Base-by-base conservation (phyloP, 495 filamentous ascomycete genomes). In the Xylaria sp. region DNA sequence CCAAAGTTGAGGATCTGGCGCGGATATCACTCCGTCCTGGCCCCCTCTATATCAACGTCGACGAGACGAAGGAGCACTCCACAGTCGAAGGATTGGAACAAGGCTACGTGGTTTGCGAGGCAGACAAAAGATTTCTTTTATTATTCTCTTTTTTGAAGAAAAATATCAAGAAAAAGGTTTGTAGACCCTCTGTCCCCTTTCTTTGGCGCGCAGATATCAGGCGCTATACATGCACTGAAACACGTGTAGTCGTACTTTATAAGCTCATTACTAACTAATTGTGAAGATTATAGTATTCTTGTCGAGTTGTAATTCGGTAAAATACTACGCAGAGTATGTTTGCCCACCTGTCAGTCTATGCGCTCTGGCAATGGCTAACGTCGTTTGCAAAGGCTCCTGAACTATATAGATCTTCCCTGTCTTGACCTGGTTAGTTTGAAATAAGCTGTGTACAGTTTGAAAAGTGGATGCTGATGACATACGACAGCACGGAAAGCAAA, bases 121-220 rank as follows among this genome's bases (percentile, higher is more conserved):
- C 93, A 3, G 95, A 98, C 79, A 92, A 97, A 81, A 90, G 96
- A 43, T 99, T 99, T 85, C 82, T 97, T 17, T 86, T 99, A 11
- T 88, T 99, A 55, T 99, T 98, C 85, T 94, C 94, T 0, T 98
- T 99, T 87, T 85, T 99, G 44, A 97, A 97, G 85, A 89, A 91
- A 75, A 93, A 91, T 74, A 91, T 91, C 79, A 89, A 89, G 83
- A 98, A 97, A 87, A 98, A 71, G 69, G 69, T 71, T 12, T 26
- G 69, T 55, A 50, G n/a, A 21, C 12, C 53, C 24, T 1, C 24
- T n/a, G 33, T 29, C 26, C 31, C 3, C 37, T n/a, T 5, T 7
- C n/a, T n/a, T 46, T 4, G 19, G 11, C 17, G 9, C 29, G 53
- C 40, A 55, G 41, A 44, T 31, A 21, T 6, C n/a, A 14, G 52